Conservation (phyloP, 1,139 yeast genomes). For the Scheffersomyces illinoinensis region DNA sequence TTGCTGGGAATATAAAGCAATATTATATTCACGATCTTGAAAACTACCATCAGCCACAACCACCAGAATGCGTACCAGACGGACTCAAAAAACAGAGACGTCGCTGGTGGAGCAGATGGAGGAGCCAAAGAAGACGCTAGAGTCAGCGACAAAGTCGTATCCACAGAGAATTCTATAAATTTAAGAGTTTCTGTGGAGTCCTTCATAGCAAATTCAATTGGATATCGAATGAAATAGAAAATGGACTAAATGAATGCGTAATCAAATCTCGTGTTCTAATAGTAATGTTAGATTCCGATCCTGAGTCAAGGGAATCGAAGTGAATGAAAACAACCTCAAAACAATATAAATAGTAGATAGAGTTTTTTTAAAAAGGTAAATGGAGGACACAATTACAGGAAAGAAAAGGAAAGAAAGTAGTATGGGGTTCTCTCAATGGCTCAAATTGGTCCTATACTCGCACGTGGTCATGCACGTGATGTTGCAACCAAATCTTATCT, state of each 20-base stretch:
- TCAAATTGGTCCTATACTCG: background rate
- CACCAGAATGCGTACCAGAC: conserved; percentile 9
- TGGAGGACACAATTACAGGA: no score
- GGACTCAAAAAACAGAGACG: background rate
- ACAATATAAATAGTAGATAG: background rate
- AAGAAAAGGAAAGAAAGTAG: background rate
- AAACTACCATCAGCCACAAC: conserved; percentile 20
- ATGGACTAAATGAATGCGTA: no score
- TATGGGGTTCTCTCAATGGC: background rate
- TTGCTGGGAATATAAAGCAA: conserved; percentile 22
- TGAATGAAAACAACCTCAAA: background rate
- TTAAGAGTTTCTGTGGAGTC: background rate
- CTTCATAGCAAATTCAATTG: background rate
- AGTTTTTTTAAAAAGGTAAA: no score
- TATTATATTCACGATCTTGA: conserved; percentile 18
- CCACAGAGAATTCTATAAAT: background rate
- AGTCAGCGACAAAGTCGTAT: background rate
- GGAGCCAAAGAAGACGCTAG: background rate
- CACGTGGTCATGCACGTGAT: background rate
- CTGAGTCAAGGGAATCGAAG: background rate
- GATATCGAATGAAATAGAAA: background rate
- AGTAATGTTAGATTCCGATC: background rate
- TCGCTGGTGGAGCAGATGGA: background rate
- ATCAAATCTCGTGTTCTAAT: no score
- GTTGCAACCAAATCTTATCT: background rate